phyloP scores from a whole-genome alignment of 2,329 filamentous ascomycete species.

The Penicillium sp. region DNA sequence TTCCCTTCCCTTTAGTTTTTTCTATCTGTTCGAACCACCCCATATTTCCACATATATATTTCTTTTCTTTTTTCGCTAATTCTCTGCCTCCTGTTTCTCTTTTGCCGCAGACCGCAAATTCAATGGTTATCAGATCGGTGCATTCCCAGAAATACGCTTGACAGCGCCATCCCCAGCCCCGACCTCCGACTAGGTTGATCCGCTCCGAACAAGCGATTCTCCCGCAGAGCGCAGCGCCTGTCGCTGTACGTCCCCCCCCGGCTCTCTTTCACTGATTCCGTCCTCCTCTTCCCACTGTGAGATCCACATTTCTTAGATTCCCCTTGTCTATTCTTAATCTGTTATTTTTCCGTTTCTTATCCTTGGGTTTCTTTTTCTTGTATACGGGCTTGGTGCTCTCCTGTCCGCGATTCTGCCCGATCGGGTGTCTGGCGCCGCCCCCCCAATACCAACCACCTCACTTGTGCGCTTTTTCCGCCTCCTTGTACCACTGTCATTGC shows the following conservation, averaged over 20 bases:
- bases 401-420: constrained; percentile 19
- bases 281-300: constrained; percentile 26
- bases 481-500: constrained; percentile 25
- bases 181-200: constrained; percentile 31
- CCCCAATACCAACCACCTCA: constrained; percentile 19
- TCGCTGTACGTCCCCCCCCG: constrained; percentile 21
- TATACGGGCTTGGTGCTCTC: constrained; percentile 13
- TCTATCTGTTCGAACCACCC: constrained; percentile 1
- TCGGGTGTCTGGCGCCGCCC: constrained; percentile 22
- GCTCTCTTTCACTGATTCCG: constrained; percentile 17
- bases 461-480: constrained; percentile 25
- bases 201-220: constrained; percentile 41
- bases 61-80: not conserved
- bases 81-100: not conserved
- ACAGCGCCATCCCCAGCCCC: constrained; percentile 35
- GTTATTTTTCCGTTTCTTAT: constrained; percentile 4
- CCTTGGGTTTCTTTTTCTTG: constrained; percentile 15
- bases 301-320: constrained; percentile 27
- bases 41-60: not conserved
- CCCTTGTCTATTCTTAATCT: constrained; percentile 9
- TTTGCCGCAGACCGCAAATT: constrained; percentile 6
- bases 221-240: constrained; percentile 26
- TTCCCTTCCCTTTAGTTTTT: constrained; percentile 3
- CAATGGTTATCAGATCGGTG: constrained; percentile 17
- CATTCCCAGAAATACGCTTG: constrained; percentile 39